Base-by-base conservation (phyloP, 164 flowering plant species). In the Berberis thunbergii region DNA sequence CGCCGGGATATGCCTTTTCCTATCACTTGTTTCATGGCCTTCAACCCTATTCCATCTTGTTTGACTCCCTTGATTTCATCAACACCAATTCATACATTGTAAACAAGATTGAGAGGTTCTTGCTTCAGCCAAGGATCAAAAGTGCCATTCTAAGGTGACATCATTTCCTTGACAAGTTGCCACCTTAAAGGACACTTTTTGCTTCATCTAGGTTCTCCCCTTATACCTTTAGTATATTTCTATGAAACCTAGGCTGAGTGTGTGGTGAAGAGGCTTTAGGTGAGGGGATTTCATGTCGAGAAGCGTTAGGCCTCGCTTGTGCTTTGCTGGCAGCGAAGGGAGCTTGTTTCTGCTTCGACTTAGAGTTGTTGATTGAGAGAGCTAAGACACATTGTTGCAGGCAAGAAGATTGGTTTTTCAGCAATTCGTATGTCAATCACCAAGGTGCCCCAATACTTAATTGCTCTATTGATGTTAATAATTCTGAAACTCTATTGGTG, bases 181-280 rank as follows among this genome's bases (percentile, higher is more conserved):
- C 76, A 6, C 81, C 73, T 44, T 89, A 89, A 86, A 83, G 85
- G 70, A 72, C 75, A 41, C 74, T 88, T 8, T 81, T 93, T 65
- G 58, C 76, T 38, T 75, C 91, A 0, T 75, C 81, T 2, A 92
- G 92, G 11, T 82, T 88, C 64, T 65, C 78, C 2, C 92, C 97
- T 0, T 12, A 80, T 11, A 63, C 78, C 2, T 84, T 88, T 64
- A 93, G 96, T 72, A 84, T 26, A 84, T 66, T 80, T 87, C 65
- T 74, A 89, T 0, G 98, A 90, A 72, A 70, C 88, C 41, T 97
- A 90, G 63, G 97, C 96, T 7, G 96, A 86, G 48, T 89, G 77
- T 67, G 63, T 92, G 74, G 80, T 84, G 60, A 81, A 90, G 78
- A 78, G 87, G 78, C 78, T 80, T 59, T 85, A 77, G 1, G 81